Evolutionary conservation across 139 green algal species (phyloP), one percentile per base, ranked within the genome.

Genomic region (Nannochloris sp.): DNA sequence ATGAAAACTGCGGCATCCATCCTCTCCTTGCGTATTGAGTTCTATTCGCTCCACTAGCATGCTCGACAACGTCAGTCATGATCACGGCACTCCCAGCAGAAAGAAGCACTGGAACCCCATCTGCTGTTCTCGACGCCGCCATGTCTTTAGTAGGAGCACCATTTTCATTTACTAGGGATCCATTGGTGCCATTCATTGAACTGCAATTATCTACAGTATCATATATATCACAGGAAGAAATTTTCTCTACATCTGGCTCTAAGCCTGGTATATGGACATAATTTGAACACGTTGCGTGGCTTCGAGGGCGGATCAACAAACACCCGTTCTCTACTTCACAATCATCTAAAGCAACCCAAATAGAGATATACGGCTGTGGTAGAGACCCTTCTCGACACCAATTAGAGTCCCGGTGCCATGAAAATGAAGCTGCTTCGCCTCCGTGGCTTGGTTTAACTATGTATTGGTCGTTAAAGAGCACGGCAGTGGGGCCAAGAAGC

Each of bases 1-100:
- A 47, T 3, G 57, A 64, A 7, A 79, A 81, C 39, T 81, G 73
- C 1, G 73, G 73, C 73, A 81, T 81, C 70, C 70, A 81, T 8
- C 62, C 69, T n/a, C 64, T 14, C 25, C 73, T 51, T 8, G 45
- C 32, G 38, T 63, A 61, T n/a, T 10, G 29, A 8, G 35, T 71
- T n/a, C 23, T 27, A 44, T 81, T 81, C 4, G 64, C 31, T 3
- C 63, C 36, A 48, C 73, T 81, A 67, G 35, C 32, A 23, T 81
- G 73, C 15, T 42, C 15, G n/a, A 79, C n/a, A 1, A 4, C 25
- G 30, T 74, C 46, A 34, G 32, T 39, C 15, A 70, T 79, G 9
- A 81, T 23, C 23, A 78, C 30, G 13, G 46, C 66, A 14, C 54
- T 58, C 54, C 71, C 65, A 9, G 70, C 69, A 6, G 13, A 10